Base-by-base conservation (phyloP, 352 stramenopile genomes). In the Blastocystis sp. region DNA sequence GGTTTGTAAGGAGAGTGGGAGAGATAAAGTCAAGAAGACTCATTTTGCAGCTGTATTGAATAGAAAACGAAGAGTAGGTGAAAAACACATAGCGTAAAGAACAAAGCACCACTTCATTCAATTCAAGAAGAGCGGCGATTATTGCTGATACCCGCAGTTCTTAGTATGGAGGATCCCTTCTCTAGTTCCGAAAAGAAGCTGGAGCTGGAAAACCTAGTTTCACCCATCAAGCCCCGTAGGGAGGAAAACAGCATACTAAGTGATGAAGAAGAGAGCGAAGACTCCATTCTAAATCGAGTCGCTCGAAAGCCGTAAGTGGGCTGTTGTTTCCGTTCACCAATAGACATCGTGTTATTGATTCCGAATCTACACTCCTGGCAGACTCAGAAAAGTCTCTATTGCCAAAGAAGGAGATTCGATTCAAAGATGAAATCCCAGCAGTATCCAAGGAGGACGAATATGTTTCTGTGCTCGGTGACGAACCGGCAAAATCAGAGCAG, bases 181-280 rank as follows among this genome's bases (percentile, higher is more conserved):
- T 21, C 57, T 9, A 69, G 66, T 84, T 45, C 74, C 7, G 52
- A 84, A 57, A 84, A 84, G 74, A 57, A 84, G 48, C 68, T 69
- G 54, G 54, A 42, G 61, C 34, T 84, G 59, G 74, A 84, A 84
- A 68, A 11, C 34, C 14, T 84, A 11, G 74, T 84, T 24, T 84
- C 74, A 9, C 74, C 74, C 9, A 84, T 84, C 60, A 54, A 59
- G 40, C 52, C 66, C 9, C 28, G 48, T 17, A 57, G 48, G 48
- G 14, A 57, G 6, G 14, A 14, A 57, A 17, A 57, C 48, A 14
- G 14, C 14, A 14, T 17, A 17, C 6, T 57, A 7, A 14, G 14
- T 57, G 48, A 57, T 57, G 48, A 57, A 7, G 48, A 57, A 17
- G 6, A 7, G 48, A 57, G 48, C 14, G 48, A 57, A 57, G 48